Base-by-base conservation (phyloP, 1,139 yeast species). In the Schwanniomyces etchellsii region DNA sequence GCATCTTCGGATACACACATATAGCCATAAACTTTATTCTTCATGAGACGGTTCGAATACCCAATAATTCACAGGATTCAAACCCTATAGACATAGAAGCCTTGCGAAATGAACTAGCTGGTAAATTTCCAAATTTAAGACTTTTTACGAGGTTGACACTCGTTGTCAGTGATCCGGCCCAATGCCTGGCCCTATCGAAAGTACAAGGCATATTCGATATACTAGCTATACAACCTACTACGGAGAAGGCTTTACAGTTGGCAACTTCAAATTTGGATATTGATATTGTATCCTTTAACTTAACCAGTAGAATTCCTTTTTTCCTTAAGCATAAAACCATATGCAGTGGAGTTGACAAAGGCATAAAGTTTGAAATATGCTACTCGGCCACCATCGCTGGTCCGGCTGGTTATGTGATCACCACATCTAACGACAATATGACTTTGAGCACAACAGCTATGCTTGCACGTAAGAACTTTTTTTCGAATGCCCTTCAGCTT, bases 321-420 rank as follows among this genome's bases (percentile, higher is more conserved):
- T 84, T 76, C 52, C 61, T 91, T 41, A 81, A 83, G 42, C 96
- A 86, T 58, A 85, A 88, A 47, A 77, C 86, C 1, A 70, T 88
- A 6, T 83, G 96, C 25, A 77, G 86, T 28, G 96, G 94, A 1
- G 69, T 84, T 12, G 81, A 81, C 13, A 74, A 82, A 35, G 98
- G 98, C 1, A 72, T 88, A 28, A 77, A 77, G 42, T 74, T 91
- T 42, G 98, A 91, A 52, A 70, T 91, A 10, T 70, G 77, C 33
- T 91, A 91, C 52, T 62, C 75, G 11, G 64, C 75, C 27, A 59
- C 80, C 20, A 57, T 74, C 16, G 49, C 61, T 5, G 65, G 71
- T 5, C 56, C 69, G 4, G 70, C 68, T 27, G 57, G 60, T 38
- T 47, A 54, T 48, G 35, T 51, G 27, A 38, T 48, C 4, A 42